Evolutionary conservation across 2,329 filamentous ascomycete species (phyloP).

Genomic region (Podosphaera xanthii): DNA sequence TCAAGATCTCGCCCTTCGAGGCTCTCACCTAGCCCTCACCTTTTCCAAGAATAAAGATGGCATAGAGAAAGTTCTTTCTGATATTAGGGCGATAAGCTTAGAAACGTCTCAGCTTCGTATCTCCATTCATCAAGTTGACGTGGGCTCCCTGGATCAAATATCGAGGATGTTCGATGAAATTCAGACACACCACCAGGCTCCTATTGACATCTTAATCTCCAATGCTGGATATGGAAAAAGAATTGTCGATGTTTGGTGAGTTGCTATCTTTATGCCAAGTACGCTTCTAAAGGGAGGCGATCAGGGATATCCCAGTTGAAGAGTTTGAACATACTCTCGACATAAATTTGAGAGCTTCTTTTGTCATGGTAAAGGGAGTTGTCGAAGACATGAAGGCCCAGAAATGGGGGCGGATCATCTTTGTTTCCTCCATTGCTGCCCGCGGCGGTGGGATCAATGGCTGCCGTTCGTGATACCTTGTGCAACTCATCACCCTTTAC

Average conservation of each 20-base stretch:
- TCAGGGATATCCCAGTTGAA: constrained; percentile 10
- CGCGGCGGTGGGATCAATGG: constrained; percentile 12
- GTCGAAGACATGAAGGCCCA: constrained; percentile 19
- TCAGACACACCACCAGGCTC: constrained; percentile 25
- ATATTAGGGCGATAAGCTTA: constrained; percentile 17
- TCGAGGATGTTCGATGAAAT: constrained; percentile 31
- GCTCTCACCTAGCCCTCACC: constrained; percentile 32
- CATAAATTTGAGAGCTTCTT: constrained; percentile 11
- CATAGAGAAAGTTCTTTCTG: constrained; percentile 22
- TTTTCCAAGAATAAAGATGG: constrained; percentile 26
- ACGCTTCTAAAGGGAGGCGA: not conserved
- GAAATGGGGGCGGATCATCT: constrained; percentile 15
- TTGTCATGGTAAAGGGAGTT: constrained; percentile 11
- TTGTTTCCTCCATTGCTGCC: constrained; percentile 10
- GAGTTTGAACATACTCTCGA: constrained; percentile 13
- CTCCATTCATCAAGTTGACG: constrained; percentile 33
- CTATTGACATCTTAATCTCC: constrained; percentile 32
- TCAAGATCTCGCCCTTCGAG: constrained; percentile 26
- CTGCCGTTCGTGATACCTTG: constrained; percentile 7
- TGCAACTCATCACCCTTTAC: not conserved
- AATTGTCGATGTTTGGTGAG: constrained; percentile 18
- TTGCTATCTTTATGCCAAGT: not conserved
- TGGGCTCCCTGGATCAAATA: constrained; percentile 29
- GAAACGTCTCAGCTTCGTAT: constrained; percentile 18
- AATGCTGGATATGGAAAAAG: constrained; percentile 45